Percentiles rank a stretch among this genome's conserved stretches.
Conservation (phyloP, 1,139 yeast genomes). For the Suhomyces taliae region DNA sequence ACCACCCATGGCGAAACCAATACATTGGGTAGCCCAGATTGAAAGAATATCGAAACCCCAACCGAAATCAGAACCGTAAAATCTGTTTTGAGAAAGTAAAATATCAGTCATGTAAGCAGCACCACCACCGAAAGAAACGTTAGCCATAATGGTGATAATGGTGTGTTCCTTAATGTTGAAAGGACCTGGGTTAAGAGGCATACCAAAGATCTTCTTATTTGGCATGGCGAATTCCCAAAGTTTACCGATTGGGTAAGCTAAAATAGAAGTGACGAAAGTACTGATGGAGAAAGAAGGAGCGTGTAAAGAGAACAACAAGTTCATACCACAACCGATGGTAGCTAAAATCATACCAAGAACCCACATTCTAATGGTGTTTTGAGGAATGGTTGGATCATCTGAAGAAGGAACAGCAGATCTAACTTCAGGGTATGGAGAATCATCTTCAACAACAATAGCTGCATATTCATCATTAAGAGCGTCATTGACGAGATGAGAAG, state of each 20-base stretch:
- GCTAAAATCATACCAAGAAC: conserved; percentile 49
- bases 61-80: conserved; percentile 48
- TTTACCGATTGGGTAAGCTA: conserved; percentile 64
- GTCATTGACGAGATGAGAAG: conserved; percentile 21
- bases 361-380: conserved; percentile 67
- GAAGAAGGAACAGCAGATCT: conserved; percentile 66
- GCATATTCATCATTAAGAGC: conserved; percentile 44
- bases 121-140: conserved; percentile 58
- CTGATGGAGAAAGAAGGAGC: conserved; percentile 55
- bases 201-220: conserved; percentile 41
- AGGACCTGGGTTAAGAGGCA: conserved; percentile 58
- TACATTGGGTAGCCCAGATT: conserved; percentile 55
- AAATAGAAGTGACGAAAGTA: conserved; percentile 56
- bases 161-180: conserved; percentile 69
- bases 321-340: conserved; percentile 60
- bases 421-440: conserved; percentile 69
- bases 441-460: conserved; percentile 45
- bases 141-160: conserved; percentile 61
- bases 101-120: conserved; percentile 64
- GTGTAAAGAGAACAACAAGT: conserved; percentile 60
- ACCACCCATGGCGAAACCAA: conserved; percentile 70
- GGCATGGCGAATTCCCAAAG: conserved; percentile 54
- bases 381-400: conserved; percentile 57
- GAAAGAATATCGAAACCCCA: conserved; percentile 54
- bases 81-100: conserved; percentile 53